Evolutionary conservation across 768 basidiomycete species (phyloP).

Genomic region (Neoboletus brunneissimus): DNA sequence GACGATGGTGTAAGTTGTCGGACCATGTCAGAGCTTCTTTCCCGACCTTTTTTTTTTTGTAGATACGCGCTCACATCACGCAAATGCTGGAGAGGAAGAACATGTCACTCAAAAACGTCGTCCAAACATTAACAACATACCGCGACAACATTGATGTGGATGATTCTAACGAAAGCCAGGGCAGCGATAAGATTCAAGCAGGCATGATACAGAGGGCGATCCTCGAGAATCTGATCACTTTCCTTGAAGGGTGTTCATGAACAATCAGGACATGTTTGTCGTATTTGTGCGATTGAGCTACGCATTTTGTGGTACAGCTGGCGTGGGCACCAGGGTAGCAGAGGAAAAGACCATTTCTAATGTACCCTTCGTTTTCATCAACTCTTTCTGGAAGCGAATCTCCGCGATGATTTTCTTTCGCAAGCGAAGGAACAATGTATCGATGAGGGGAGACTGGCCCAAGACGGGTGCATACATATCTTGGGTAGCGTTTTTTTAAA

Average conservation of each 20-base stretch:
- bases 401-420: conserved; percentile 84
- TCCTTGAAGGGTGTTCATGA: conserved; percentile 43
- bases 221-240: conserved; percentile 62
- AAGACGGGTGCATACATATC: conserved; percentile 90
- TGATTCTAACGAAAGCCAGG: conserved; percentile 27
- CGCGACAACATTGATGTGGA: conserved; percentile 69
- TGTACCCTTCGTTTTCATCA: conserved; percentile 79
- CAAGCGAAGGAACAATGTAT: conserved; percentile 77
- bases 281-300: conserved; percentile 12
- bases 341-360: conserved; percentile 87
- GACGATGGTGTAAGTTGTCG: conserved; percentile 81
- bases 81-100: conserved; percentile 76
- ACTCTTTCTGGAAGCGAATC: conserved; percentile 82
- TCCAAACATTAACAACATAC: conserved; percentile 68
- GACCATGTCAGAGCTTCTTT: background rate
- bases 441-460: conserved; percentile 93
- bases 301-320: conserved; percentile 13
- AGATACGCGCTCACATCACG: conserved; percentile 77
- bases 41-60: conserved; percentile 9
- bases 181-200: conserved; percentile 32
- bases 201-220: conserved; percentile 63
- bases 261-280: background rate
- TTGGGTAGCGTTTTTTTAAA: conserved; percentile 31
- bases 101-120: conserved; percentile 66
- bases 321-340: conserved; percentile 35